Base-by-base conservation (phyloP, 2,329 filamentous ascomycete genomes). In the Zarea fungicola region DNA sequence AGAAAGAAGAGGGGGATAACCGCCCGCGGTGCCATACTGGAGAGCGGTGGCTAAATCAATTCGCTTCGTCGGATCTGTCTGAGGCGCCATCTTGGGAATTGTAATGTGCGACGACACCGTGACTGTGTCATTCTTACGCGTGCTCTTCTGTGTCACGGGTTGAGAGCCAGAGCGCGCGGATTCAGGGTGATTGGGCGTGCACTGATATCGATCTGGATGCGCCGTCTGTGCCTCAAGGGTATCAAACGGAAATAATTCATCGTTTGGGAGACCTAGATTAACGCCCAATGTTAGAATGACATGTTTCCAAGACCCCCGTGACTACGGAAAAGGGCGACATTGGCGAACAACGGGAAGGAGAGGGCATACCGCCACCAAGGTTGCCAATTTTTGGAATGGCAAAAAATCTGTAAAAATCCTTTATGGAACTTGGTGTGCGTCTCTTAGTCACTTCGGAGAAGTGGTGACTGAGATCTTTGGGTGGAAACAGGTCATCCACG, bases 361-460 rank as follows among this genome's bases (percentile, higher is more conserved):
- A 50, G 23, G 22, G 68, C 74, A 54, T 63, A 83, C 80, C 81
- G 55, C 81, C 81, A 50, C 80, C 79, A 39, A 84, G 59, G 56
- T 85, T 83, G 26, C 71, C 74, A 52, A 84, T 78, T n/a, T 77
- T 77, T 0, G 80, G 80, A 44, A 83, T 80, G 56, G 63, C 54
- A 58, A 93, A 93, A 69, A 88, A 95, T 67, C 89, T 89, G 74
- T 96, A 96, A 65, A 91, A 89, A 31, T 76, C 62, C 72, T 96
- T 96, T 64, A 95, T 77, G 36, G 72, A 72, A 61, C 83, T 93
- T 6, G 78, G 72, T 6, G 72, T 58, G 8, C 89, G 78, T 40
- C 78, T 76, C 60, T 77, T 83, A 41, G 89, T 85, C 37, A 81
- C 75, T 50, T 80, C 73, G 1, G 88, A 91, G 57, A 84, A 85